Conservation (phyloP, 192 early-diverging fungal species). For the Podila verticillata region DNA sequence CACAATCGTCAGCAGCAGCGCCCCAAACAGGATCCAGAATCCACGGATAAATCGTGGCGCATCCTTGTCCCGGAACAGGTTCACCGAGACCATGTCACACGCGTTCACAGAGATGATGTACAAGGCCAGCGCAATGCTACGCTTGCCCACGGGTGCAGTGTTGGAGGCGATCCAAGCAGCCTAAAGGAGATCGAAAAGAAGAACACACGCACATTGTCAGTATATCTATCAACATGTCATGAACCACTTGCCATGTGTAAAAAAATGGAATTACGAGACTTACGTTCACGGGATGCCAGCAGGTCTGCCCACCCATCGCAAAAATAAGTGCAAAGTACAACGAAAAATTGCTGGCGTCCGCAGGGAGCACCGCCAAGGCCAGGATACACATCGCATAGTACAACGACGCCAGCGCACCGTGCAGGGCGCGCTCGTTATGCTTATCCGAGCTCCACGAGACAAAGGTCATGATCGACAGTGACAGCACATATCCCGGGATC, state of each 20-base stretch:
- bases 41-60: constrained; percentile 60
- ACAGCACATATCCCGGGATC: constrained; percentile 51
- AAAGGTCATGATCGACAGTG: constrained; percentile 33
- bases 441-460: constrained; percentile 49
- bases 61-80: constrained; percentile 53
- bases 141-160: constrained; percentile 48
- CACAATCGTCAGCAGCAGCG: constrained; percentile 42
- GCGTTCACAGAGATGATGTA: constrained; percentile 57
- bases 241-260: too few species aligned
- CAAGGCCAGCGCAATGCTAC: constrained; percentile 49
- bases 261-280: neutral
- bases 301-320: constrained; percentile 45
- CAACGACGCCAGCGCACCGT: constrained; percentile 35
- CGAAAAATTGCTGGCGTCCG: constrained; percentile 38
- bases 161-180: constrained; percentile 56
- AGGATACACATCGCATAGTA: constrained; percentile 46
- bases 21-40: constrained; percentile 58
- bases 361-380: constrained; percentile 49
- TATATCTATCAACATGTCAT: too few species aligned
- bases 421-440: constrained; percentile 44
- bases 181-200: neutral
- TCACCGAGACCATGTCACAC: constrained; percentile 48
- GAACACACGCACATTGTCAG: too few species aligned
- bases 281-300: constrained; percentile 51
- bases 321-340: constrained; percentile 51